These are phyloP conservation scores for Entomortierella beljakovae DNA, from an alignment of 192 early-diverging fungal species.

Conservation along the genomic window DNA sequence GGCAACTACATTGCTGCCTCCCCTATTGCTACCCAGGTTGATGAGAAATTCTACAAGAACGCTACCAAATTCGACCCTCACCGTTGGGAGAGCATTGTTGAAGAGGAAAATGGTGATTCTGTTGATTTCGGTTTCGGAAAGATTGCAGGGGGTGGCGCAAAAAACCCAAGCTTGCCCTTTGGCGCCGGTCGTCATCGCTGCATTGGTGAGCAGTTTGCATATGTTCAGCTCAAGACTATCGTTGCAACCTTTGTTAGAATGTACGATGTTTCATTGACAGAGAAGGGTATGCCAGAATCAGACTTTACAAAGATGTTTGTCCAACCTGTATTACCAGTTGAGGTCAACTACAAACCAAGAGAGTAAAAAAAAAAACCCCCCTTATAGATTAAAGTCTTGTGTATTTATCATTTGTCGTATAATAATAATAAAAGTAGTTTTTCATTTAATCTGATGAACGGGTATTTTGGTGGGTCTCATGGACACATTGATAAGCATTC, in stretches of 20 bases:
- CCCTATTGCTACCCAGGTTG: slow-evolving; percentile 84
- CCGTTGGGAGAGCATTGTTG: slow-evolving; percentile 78
- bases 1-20: slow-evolving; percentile 90
- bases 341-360: slow-evolving; percentile 51
- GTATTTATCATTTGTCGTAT: too few relatives aligned
- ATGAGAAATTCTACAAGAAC: slow-evolving; percentile 83
- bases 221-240: slow-evolving; percentile 95
- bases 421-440: too few relatives aligned
- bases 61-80: slow-evolving; percentile 83
- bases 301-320: slow-evolving; percentile 96
- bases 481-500: too few relatives aligned
- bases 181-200: slow-evolving; percentile 98
- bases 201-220: slow-evolving; percentile 98
- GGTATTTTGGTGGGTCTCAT: too few relatives aligned
- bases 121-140: slow-evolving; percentile 85
- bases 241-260: slow-evolving; percentile 83
- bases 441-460: too few relatives aligned
- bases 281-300: slow-evolving; percentile 79
- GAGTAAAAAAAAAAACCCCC: too few relatives aligned
- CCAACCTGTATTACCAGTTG: slow-evolving; percentile 77
- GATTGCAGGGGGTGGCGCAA: slow-evolving; percentile 70
- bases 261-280: slow-evolving; percentile 79
- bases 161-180: slow-evolving; percentile 92
- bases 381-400: too few relatives aligned
- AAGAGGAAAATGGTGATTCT: slow-evolving; percentile 63